Conservation (phyloP, 1,284 basidiomycete species). For the Trametes polyzona region DNA sequence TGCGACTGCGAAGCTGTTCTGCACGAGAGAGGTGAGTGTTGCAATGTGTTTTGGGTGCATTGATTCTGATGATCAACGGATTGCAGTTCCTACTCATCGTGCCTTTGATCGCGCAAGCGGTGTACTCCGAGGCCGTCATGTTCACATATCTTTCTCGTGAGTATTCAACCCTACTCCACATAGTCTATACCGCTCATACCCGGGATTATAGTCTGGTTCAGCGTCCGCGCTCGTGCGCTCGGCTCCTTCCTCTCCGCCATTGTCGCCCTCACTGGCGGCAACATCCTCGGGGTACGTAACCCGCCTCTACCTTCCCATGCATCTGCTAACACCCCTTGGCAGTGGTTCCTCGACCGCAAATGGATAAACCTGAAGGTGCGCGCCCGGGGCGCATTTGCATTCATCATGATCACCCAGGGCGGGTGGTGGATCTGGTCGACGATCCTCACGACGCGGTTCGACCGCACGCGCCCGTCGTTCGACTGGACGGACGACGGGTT, state of each 20-base stretch:
- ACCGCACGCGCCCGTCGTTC: conserved; percentile 12
- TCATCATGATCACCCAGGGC: conserved; percentile 14
- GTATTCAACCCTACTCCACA: neutral
- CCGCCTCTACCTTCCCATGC: neutral
- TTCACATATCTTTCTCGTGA: conserved; percentile 12
- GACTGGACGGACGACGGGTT: conserved; percentile 14
- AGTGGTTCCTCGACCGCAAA: conserved; percentile 14
- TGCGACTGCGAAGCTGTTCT: conserved; percentile 8
- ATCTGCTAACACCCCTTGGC: neutral
- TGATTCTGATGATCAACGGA: neutral
- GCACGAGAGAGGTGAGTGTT: conserved; percentile 4
- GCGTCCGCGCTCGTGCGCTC: conserved; percentile 15
- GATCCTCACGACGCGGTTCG: conserved; percentile 15
- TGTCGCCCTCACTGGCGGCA: conserved; percentile 8
- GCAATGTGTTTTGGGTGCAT: neutral
- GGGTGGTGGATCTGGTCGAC: conserved; percentile 17
- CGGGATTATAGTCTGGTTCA: conserved; percentile 6
- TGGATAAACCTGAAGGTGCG: conserved; percentile 6
- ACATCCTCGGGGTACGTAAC: conserved; percentile 11
- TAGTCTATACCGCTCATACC: neutral
- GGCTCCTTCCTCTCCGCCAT: conserved; percentile 13
- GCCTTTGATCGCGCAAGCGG: conserved; percentile 10
- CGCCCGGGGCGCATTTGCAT: conserved; percentile 10
- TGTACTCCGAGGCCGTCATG: conserved; percentile 12
- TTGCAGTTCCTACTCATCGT: conserved; percentile 11